Evolutionary conservation across 805 yeast species (phyloP), one percentile per base, ranked within the genome.

Genomic region (Candida nonsorbophila): DNA sequence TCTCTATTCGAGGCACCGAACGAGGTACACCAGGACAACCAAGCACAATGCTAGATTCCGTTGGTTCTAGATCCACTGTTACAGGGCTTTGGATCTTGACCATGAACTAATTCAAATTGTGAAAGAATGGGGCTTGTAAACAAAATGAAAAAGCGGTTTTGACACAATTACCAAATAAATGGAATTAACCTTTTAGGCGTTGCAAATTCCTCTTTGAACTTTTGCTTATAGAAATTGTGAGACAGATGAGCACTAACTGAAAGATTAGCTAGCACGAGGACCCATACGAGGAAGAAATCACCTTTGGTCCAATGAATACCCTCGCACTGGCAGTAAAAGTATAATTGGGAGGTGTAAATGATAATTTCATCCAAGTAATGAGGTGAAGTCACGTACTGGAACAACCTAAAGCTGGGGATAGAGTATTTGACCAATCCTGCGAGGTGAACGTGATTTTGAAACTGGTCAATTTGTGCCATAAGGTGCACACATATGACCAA

Each of bases 21-120:
- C 75, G 67, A 1, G 79, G 74, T 1, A 79, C 74, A 1, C 86
- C 86, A 0, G 85, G 84, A 51, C 82, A 75, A 3, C 86, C 86
- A 28, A 67, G 55, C 2, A 79, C 74, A 0, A 74, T 55, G n/a
- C 74, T 62, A 16, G 62, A 58, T 26, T 69, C 71, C 21, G 76
- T 65, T 3, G 80, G 72, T 30, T 69, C 71, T 27, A 78, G 42
- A 37, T 54, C 40, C 7, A 52, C 57, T 14, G 50, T 41, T 12
- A 60, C 55, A 5, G 67, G 66, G 14, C 47, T 39, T 21, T 26
- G 25, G 9, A 17, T n/a, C 19, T 35, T 34, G 15, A 28, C 34
- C 38, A 40, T 36, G 29, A 16, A 22, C 15, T 12, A 16, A 14
- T 20, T 4, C 11, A 7, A 16, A 15, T 20, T 7, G 16, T 19